A percentile compares a stretch with the other conserved stretches of the same genome.
Conservation (phyloP, 805 yeast species). For the Cyberlindnera mrakii region DNA sequence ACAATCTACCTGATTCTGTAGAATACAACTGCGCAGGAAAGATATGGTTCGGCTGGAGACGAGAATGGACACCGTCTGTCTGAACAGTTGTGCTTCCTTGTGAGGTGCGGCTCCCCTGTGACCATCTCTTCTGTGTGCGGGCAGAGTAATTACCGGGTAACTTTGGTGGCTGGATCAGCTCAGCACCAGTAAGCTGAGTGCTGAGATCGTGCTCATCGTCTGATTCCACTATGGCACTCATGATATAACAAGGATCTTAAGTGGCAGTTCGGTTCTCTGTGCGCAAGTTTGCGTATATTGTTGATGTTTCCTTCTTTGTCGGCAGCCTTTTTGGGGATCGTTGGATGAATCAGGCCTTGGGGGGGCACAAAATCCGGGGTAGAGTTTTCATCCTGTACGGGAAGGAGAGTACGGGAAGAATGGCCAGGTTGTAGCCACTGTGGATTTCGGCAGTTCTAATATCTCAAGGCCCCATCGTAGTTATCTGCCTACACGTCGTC, state of each 20-base stretch:
- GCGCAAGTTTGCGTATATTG: no score
- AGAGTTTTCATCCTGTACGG: no score
- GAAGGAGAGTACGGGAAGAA: not conserved
- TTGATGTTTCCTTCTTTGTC: no score
- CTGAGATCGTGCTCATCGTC: slow-evolving; percentile 25
- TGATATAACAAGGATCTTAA: slow-evolving; percentile 1
- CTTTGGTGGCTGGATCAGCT: slow-evolving; percentile 35
- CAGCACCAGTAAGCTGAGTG: slow-evolving; percentile 19
- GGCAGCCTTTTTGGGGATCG: no score
- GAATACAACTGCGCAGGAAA: slow-evolving; percentile 92
- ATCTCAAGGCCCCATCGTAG: no score
- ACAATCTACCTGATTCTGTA: slow-evolving; percentile 86
- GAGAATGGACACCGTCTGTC: slow-evolving; percentile 62
- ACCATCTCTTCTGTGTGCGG: slow-evolving; percentile 48
- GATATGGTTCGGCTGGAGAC: slow-evolving; percentile 53
- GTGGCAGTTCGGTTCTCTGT: not conserved
- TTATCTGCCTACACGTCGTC: no score
- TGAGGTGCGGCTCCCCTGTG: slow-evolving; percentile 16
- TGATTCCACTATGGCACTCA: slow-evolving; percentile 27
- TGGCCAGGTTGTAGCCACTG: no score
- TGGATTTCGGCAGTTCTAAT: no score
- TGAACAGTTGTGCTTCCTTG: slow-evolving; percentile 13
- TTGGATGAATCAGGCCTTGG: no score
- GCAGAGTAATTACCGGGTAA: slow-evolving; percentile 50
- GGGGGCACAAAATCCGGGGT: no score